phyloP scores from a whole-genome alignment of 768 basidiomycete genomes.

The Inosperma sp. region DNA sequence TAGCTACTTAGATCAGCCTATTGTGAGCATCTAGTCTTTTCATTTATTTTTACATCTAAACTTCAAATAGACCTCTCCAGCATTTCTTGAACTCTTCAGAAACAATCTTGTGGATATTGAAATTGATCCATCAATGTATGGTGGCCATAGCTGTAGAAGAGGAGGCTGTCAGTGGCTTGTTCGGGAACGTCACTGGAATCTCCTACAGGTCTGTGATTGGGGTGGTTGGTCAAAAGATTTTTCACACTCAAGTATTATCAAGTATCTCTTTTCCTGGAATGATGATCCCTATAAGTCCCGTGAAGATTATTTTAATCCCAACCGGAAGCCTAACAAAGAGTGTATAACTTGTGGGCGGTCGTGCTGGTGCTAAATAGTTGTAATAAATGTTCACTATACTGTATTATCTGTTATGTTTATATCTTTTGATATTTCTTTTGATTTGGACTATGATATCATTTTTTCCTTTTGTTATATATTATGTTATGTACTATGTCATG shows the following conservation, averaged over 20 bases:
- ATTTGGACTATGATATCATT: too few species aligned
- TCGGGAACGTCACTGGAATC: constrained; percentile 27
- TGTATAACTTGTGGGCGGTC: constrained; percentile 1
- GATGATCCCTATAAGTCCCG: constrained; percentile 29
- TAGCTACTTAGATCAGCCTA: neutral
- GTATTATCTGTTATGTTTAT: too few species aligned
- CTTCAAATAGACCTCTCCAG: neutral
- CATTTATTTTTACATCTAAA: neutral
- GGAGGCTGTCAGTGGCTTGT: constrained; percentile 12
- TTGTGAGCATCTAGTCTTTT: neutral
- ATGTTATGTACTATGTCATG: too few species aligned
- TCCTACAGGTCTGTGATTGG: constrained; percentile 39
- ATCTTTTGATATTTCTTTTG: too few species aligned
- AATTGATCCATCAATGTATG: constrained; percentile 8
- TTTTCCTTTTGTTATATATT: too few species aligned
- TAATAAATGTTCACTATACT: too few species aligned
- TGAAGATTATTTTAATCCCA: constrained; percentile 33
- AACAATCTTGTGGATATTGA: constrained; percentile 12
- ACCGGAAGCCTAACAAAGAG: neutral
- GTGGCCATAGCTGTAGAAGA: constrained; percentile 9
- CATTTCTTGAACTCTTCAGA: constrained; percentile 7
- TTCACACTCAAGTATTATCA: constrained; percentile 35
- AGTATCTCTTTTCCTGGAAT: constrained; percentile 37
- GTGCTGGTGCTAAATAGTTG: neutral
- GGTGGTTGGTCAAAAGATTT: constrained; percentile 42